Evolutionary conservation across 164 flowering plant genomes (phyloP).

Genomic region (Macadamia tetraphylla): DNA sequence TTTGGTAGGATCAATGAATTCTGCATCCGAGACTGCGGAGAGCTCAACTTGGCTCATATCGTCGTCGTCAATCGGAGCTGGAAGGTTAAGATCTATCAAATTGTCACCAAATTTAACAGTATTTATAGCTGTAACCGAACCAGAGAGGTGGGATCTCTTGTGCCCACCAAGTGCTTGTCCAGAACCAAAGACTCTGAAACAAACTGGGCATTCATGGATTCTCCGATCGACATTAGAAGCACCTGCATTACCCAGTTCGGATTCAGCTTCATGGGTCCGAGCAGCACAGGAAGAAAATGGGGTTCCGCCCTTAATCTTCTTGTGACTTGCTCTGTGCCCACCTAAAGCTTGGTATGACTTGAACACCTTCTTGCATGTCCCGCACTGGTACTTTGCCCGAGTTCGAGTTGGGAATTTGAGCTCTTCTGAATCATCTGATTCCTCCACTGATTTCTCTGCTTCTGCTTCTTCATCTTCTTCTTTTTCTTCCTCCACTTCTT

Average conservation of each 20-base stretch:
- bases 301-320: conserved; percentile 41
- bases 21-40: conserved; percentile 47
- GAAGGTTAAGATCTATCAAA: conserved; percentile 79
- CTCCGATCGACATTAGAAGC: conserved; percentile 21
- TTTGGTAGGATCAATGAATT: conserved; percentile 21
- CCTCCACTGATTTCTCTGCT: background rate
- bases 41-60: conserved; percentile 48
- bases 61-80: conserved; percentile 69
- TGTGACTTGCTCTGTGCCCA: conserved; percentile 90
- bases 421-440: conserved; percentile 6
- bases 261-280: conserved; percentile 7
- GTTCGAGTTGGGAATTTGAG: background rate
- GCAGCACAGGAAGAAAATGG: background rate
- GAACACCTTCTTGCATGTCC: conserved; percentile 70
- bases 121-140: conserved; percentile 10
- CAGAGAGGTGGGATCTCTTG: conserved; percentile 62
- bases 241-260: conserved; percentile 12
- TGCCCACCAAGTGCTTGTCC: conserved; percentile 98
- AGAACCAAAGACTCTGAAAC: conserved; percentile 60
- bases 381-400: conserved; percentile 56
- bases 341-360: conserved; percentile 83
- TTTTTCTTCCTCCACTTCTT: background rate
- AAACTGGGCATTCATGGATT: conserved; percentile 69
- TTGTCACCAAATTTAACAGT: conserved; percentile 24
- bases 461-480: background rate